These are phyloP conservation scores for Trichophaea hybrida DNA, from an alignment of 2,329 filamentous ascomycete species.

Conservation along the genomic window DNA sequence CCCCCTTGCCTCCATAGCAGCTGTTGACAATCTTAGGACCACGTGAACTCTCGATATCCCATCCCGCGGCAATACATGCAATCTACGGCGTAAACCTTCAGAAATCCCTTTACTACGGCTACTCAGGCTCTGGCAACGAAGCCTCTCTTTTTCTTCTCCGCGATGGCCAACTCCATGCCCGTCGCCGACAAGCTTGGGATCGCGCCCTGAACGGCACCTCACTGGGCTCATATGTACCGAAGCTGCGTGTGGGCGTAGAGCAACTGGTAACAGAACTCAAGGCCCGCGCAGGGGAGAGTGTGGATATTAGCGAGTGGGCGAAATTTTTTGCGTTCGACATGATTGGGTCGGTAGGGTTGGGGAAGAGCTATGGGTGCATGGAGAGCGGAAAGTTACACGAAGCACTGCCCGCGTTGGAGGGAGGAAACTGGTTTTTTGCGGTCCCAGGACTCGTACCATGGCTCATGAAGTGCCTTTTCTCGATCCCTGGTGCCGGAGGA, in stretches of 20 bases:
- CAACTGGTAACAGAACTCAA: not conserved
- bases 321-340: not conserved
- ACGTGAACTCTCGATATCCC: not conserved
- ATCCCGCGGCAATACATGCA: not conserved
- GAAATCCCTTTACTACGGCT: not conserved
- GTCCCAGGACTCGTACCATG: not conserved
- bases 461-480: not conserved
- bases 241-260: not conserved
- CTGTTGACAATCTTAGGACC: not conserved
- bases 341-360: not conserved
- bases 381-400: not conserved
- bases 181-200: not conserved
- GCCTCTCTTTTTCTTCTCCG: not conserved
- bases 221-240: not conserved
- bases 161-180: not conserved
- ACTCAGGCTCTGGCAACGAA: not conserved
- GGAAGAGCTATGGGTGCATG: not conserved
- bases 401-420: not conserved
- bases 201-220: not conserved
- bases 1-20: not conserved
- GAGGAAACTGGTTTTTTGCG: not conserved
- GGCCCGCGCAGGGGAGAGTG: not conserved
- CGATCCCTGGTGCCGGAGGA: not conserved
- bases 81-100: not conserved
- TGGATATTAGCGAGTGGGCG: not conserved